Conservation (phyloP, 495 filamentous ascomycete genomes). For the Aspergillus steynii region DNA sequence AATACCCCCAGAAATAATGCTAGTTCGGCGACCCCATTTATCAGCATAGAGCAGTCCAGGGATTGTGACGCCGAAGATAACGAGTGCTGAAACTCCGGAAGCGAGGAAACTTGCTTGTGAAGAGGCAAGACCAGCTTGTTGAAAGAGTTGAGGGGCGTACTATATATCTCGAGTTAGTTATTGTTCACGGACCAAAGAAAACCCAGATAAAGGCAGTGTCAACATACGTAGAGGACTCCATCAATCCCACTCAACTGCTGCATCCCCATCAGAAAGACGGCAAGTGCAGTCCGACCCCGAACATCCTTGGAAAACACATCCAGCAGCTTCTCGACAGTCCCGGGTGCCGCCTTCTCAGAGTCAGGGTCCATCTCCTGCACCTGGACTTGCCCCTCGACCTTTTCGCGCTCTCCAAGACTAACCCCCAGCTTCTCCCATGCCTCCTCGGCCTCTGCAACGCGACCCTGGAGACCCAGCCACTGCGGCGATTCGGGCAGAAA, state of each 20-base stretch:
- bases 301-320: conserved; percentile 40
- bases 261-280: conserved; percentile 41
- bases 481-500: conserved; percentile 45
- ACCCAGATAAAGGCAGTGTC: background rate
- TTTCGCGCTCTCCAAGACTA: conserved; percentile 46
- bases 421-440: conserved; percentile 47
- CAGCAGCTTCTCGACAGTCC: conserved; percentile 1
- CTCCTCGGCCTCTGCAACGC: conserved; percentile 29
- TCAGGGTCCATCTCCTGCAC: conserved; percentile 14
- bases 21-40: conserved; percentile 56
- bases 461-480: conserved; percentile 43
- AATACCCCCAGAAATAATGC: conserved; percentile 55
- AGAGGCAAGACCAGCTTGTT: conserved; percentile 48
- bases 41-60: conserved; percentile 54
- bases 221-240: conserved; percentile 48
- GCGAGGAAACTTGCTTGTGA: conserved; percentile 49
- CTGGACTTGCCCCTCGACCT: conserved; percentile 32
- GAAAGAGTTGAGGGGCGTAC: conserved; percentile 52
- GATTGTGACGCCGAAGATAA: conserved; percentile 47
- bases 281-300: conserved; percentile 33
- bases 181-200: too few relatives aligned
- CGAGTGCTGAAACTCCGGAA: conserved; percentile 48
- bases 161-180: conserved; percentile 14
- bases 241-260: conserved; percentile 45
- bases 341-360: conserved; percentile 4